These are phyloP conservation scores for Rhizopus delemar DNA, from an alignment of 371 early-diverging fungal species.

Conservation along the genomic window DNA sequence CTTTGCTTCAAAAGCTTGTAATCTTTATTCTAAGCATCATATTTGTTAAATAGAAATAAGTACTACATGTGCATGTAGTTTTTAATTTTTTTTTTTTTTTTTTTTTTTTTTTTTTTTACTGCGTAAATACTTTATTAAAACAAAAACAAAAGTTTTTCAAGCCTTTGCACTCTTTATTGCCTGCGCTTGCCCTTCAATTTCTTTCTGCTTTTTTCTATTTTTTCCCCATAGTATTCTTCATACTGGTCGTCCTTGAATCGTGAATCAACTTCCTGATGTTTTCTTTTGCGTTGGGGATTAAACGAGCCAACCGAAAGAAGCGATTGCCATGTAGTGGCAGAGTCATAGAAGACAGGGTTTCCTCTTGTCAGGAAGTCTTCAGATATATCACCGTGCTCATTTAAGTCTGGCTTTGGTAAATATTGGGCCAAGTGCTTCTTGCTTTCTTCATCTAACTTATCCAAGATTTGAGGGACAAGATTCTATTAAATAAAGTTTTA, in stretches of 20 bases:
- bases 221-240: conserved; percentile 21
- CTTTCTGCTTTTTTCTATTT: conserved; percentile 12
- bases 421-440: neutral
- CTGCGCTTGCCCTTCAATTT: conserved; percentile 9
- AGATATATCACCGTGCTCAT: neutral
- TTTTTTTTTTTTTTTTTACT: too few species aligned
- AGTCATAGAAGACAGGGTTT: conserved; percentile 13
- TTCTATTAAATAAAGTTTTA: neutral
- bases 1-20: too few species aligned
- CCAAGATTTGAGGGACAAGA: neutral
- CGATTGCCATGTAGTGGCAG: conserved; percentile 3
- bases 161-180: neutral
- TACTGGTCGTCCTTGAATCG: conserved; percentile 22
- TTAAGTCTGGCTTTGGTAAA: neutral
- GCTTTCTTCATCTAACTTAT: neutral
- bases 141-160: too few species aligned
- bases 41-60: too few species aligned
- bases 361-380: neutral
- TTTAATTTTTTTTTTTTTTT: too few species aligned
- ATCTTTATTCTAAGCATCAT: too few species aligned
- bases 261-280: neutral
- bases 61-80: too few species aligned
- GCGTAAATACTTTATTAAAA: too few species aligned
- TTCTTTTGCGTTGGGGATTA: neutral
- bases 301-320: neutral